A percentile compares a stretch with the other conserved stretches of the same genome.
These are phyloP conservation scores for Ampelocalamus luodianensis DNA, from an alignment of 176 grass and related monocot genomes.

Conservation along the genomic window DNA sequence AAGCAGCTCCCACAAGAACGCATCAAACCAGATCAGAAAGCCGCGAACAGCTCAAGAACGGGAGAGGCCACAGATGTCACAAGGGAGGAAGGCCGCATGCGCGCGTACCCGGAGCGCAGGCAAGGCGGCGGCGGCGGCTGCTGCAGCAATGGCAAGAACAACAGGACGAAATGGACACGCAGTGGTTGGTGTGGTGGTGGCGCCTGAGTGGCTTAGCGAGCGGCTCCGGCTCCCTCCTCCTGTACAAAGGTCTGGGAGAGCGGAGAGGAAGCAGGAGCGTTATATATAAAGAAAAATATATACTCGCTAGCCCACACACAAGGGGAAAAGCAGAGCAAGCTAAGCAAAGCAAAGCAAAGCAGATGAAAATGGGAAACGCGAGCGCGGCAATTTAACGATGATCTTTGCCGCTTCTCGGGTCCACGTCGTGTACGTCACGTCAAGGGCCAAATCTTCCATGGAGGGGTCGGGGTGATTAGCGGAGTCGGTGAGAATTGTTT, in stretches of 20 bases:
- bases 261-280: background rate
- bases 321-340: slow-evolving; percentile 4
- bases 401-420: slow-evolving; percentile 11
- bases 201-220: slow-evolving; percentile 13
- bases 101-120: slow-evolving; percentile 43
- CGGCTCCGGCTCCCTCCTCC: slow-evolving; percentile 28
- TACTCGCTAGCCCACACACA: too few species aligned
- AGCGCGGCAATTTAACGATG: slow-evolving; percentile 9
- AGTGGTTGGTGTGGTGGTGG: background rate
- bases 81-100: background rate
- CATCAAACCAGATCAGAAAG: slow-evolving; percentile 4
- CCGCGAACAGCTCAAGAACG: background rate
- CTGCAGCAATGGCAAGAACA: slow-evolving; percentile 29
- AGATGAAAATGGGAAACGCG: slow-evolving; percentile 14
- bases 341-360: slow-evolving; percentile 34
- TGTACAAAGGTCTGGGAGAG: slow-evolving; percentile 13
- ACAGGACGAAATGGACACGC: background rate
- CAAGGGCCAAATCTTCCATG: slow-evolving; percentile 1
- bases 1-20: slow-evolving; percentile 3
- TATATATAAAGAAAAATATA: slow-evolving; percentile 34
- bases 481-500: slow-evolving; percentile 46
- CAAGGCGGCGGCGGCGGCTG: background rate
- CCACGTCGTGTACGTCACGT: slow-evolving; percentile 30
- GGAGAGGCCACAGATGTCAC: background rate
- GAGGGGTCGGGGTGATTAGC: background rate